Evolutionary conservation across 2,329 filamentous ascomycete genomes (phyloP), one percentile per base, ranked within the genome.

Genomic region (Botrytis paeoniae): DNA sequence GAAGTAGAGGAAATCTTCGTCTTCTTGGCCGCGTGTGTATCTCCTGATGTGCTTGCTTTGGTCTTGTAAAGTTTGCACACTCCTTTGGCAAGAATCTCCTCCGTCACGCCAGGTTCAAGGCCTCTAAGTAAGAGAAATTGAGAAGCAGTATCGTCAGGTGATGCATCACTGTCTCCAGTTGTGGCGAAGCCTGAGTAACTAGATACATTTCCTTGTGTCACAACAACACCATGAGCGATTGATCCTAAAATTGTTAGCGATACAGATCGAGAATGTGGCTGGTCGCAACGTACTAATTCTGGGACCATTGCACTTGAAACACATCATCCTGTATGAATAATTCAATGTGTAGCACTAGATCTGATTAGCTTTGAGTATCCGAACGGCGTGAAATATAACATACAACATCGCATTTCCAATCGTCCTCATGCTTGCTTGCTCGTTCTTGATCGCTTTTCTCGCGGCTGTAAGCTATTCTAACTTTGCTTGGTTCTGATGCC

Each of bases 41-140:
- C 82, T 75, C 77, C 83, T 83, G 77, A 75, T 22, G 81, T 78
- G 29, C 65, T 75, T 39, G 75, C 76, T 63, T 87, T 85, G 0
- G 86, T 86, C 75, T 89, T 91, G 78, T 93, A 93, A 6, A 97
- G 85, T 76, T 93, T 93, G 77, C 89, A 88, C 68, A 94, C 88
- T 37, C 93, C 93, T 73, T 89, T 90, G 1, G 91, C 91, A 16
- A 97, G 85, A 65, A 92, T 84, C 72, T 92, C 89, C 81, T 95
- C 93, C 10, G 87, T 92, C 9, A 93, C 89, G 22, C 91, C 90
- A 0, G 88, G 83, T 45, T 93, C 89, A 10, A 97, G 83, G 12
- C 91, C 91, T 74, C 92, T 89, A 37, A 96, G 85, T 7, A 96
- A 88, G 32, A 96, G 83, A 76, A 95, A 94, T 76, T 94, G 93